phyloP scores from a whole-genome alignment of 345 rosid species.

The Citrus mangshanensis region DNA sequence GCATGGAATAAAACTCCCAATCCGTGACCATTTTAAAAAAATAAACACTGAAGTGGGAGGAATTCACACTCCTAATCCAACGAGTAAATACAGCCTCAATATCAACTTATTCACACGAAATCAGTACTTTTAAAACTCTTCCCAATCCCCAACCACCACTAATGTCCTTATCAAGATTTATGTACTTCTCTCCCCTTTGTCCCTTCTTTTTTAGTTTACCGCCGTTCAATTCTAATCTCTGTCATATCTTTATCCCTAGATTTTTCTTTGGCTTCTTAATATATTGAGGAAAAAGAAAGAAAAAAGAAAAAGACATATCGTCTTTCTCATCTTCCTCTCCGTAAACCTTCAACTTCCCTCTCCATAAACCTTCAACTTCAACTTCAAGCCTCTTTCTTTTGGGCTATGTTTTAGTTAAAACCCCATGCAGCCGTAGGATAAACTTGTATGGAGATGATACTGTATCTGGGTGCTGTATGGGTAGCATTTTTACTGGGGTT shows the following conservation, averaged over 20 bases:
- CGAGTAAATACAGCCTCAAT: no score
- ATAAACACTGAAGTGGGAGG: no score
- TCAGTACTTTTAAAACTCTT: no score
- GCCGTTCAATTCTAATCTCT: background rate
- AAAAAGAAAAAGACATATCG: background rate
- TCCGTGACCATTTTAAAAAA: no score
- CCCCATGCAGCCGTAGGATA: conserved; percentile 25
- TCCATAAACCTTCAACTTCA: background rate
- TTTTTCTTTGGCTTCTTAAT: background rate
- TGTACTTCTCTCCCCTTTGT: background rate
- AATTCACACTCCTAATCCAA: no score
- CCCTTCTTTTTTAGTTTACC: conserved; percentile 3
- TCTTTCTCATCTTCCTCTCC: background rate
- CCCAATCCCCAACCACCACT: background rate
- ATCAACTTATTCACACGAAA: no score
- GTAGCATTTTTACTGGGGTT: conserved; percentile 59
- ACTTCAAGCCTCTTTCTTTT: background rate
- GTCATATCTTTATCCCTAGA: background rate
- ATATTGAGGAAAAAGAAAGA: no score
- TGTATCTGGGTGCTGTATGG: conserved; percentile 37
- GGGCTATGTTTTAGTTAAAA: background rate
- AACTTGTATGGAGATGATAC: conserved; percentile 16
- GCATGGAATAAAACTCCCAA: no score
- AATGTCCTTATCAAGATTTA: background rate
- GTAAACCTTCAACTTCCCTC: background rate